These are phyloP conservation scores for Phytopythium aichiense DNA, from an alignment of 352 stramenopile species.

Conservation along the genomic window DNA sequence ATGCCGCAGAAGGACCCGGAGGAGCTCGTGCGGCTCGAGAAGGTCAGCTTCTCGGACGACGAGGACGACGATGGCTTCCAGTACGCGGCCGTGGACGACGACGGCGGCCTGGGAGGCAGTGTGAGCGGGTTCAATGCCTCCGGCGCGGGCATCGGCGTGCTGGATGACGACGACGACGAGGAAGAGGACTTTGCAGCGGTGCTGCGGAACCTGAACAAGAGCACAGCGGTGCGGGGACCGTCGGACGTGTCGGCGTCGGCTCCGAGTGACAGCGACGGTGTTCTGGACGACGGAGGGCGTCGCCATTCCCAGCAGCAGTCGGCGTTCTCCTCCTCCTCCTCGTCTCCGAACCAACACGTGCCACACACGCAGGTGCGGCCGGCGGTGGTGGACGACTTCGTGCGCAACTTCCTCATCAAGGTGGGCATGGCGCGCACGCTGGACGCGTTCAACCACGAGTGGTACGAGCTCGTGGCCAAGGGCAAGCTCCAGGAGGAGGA, in stretches of 20 bases:
- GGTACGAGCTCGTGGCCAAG: conserved; percentile 93
- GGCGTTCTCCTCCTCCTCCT: background rate
- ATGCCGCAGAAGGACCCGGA: conserved; percentile 31
- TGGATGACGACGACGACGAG: conserved; percentile 85
- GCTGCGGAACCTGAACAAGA: conserved; percentile 67
- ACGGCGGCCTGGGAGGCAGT: conserved; percentile 35
- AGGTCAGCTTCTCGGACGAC: conserved; percentile 81
- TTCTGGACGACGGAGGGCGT: background rate
- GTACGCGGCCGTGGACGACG: conserved; percentile 76
- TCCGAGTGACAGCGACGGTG: background rate
- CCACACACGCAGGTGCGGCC: conserved; percentile 71
- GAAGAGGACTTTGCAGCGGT: conserved; percentile 87
- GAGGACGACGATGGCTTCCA: conserved; percentile 81
- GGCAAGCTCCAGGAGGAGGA: conserved; percentile 89
- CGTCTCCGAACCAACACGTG: background rate
- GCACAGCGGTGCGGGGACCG: conserved; percentile 30
- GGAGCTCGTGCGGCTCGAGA: conserved; percentile 83
- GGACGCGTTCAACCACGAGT: conserved; percentile 95
- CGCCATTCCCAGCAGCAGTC: conserved; percentile 1
- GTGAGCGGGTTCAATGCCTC: conserved; percentile 8
- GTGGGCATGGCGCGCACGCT: conserved; percentile 86
- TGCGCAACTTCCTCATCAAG: conserved; percentile 96
- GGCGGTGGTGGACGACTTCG: conserved; percentile 92
- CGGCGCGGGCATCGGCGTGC: background rate
- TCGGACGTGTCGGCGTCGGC: conserved; percentile 10